phyloP scores from a whole-genome alignment of 345 rosid genomes.

The Cardiospermum halicacabum region DNA sequence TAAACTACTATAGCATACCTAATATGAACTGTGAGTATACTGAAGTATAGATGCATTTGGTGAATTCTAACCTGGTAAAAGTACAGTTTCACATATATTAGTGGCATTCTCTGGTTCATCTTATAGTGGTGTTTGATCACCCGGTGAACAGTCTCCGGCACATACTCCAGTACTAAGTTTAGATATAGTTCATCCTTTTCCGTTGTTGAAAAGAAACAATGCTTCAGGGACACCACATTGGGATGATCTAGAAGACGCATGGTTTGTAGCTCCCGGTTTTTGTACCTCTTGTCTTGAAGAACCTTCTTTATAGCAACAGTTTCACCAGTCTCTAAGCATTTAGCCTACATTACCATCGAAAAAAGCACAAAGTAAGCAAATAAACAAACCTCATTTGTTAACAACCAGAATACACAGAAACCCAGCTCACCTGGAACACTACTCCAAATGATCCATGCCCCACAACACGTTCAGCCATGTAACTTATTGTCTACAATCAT shows the following conservation, averaged over 20 bases:
- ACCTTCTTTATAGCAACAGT: slow-evolving; percentile 87
- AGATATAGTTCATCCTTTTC: slow-evolving; percentile 90
- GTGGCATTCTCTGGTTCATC: slow-evolving; percentile 80
- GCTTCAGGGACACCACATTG: slow-evolving; percentile 81
- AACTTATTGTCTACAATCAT: slow-evolving; percentile 66
- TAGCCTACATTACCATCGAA: slow-evolving; percentile 50
- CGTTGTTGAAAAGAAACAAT: slow-evolving; percentile 93
- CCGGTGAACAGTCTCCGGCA: slow-evolving; percentile 87
- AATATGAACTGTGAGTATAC: not conserved
- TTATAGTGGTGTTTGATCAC: slow-evolving; percentile 85
- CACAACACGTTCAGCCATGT: slow-evolving; percentile 96
- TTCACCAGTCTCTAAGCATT: slow-evolving; percentile 96
- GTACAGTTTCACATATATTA: slow-evolving; percentile 86
- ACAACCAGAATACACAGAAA: slow-evolving; percentile 1
- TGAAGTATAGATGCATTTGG: no score
- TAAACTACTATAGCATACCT: not conserved
- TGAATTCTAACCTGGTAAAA: slow-evolving; percentile 61
- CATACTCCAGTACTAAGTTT: slow-evolving; percentile 89
- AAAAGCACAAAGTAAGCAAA: slow-evolving; percentile 1
- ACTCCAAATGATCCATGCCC: slow-evolving; percentile 97
- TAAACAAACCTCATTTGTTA: not conserved
- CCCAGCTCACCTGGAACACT: slow-evolving; percentile 70
- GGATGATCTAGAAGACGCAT: slow-evolving; percentile 98
- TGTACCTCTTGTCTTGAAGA: slow-evolving; percentile 93
- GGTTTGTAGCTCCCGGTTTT: slow-evolving; percentile 94